Evolutionary conservation across 495 filamentous ascomycete species (phyloP).

Genomic region (Xylaria acuta): DNA sequence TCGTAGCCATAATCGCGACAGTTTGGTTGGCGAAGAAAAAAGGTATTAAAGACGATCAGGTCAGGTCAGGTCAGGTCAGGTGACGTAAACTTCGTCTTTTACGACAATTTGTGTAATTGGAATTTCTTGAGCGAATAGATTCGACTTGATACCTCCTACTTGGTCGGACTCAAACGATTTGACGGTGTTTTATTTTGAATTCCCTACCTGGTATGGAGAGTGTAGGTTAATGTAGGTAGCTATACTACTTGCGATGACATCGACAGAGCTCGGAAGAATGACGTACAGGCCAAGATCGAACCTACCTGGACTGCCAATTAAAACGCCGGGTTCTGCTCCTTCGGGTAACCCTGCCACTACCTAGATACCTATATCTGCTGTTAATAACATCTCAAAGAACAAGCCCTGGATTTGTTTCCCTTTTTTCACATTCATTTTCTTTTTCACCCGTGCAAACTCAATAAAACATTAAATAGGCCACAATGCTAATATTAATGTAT

Average conservation of each 20-base stretch:
- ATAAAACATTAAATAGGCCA: too few relatives aligned
- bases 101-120: not conserved
- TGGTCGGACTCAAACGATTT: too few relatives aligned
- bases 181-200: not conserved
- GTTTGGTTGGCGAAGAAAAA: conserved; percentile 33
- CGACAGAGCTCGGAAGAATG: conserved; percentile 1
- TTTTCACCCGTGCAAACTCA: too few relatives aligned
- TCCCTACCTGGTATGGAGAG: too few relatives aligned
- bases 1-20: conserved; percentile 59
- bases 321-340: not conserved
- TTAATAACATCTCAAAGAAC: too few relatives aligned
- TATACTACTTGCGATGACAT: not conserved
- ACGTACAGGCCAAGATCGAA: not conserved
- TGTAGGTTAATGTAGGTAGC: too few relatives aligned
- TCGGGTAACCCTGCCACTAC: not conserved
- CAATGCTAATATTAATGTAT: conserved; percentile 27
- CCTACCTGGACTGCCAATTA: not conserved
- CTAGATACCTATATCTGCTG: too few relatives aligned
- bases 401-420: not conserved
- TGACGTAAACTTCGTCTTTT: not conserved
- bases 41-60: too few relatives aligned
- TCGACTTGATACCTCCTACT: too few relatives aligned
- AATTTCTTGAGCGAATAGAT: not conserved
- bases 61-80: not conserved
- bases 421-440: not conserved